These are phyloP conservation scores for Talaromyces rugulosus DNA, from an alignment of 2,329 filamentous ascomycete genomes.

Conservation along the genomic window DNA sequence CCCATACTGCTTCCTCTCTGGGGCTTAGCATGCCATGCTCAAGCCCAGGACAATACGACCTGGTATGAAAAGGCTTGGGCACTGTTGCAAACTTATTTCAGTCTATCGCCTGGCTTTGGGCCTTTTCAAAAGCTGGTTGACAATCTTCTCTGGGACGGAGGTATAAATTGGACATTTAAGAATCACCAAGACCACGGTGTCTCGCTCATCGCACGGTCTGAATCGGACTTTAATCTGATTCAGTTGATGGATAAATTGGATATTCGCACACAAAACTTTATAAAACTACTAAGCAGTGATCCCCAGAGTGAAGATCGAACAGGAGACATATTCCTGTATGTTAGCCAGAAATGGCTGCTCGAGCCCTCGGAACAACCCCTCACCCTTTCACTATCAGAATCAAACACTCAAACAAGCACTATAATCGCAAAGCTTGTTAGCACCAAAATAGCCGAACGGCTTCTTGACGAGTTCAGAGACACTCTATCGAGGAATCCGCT, in stretches of 20 bases:
- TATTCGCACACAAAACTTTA: slow-evolving; percentile 33
- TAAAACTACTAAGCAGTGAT: slow-evolving; percentile 33
- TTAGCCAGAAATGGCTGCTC: slow-evolving; percentile 40
- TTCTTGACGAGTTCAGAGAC: slow-evolving; percentile 41
- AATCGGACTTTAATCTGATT: slow-evolving; percentile 24
- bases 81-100: slow-evolving; percentile 38
- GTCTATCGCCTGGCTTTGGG: slow-evolving; percentile 32
- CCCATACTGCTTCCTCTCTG: slow-evolving; percentile 40
- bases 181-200: slow-evolving; percentile 21
- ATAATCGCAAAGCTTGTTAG: slow-evolving; percentile 35
- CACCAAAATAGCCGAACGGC: slow-evolving; percentile 39
- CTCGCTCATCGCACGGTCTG: slow-evolving; percentile 23
- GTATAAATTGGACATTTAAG: slow-evolving; percentile 33
- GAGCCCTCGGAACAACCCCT: slow-evolving; percentile 16
- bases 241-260: slow-evolving; percentile 32
- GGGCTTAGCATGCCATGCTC: slow-evolving; percentile 36
- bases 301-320: slow-evolving; percentile 37
- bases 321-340: slow-evolving; percentile 39
- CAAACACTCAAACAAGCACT: slow-evolving; percentile 20
- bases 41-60: slow-evolving; percentile 19
- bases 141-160: slow-evolving; percentile 38
- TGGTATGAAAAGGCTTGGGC: slow-evolving; percentile 28
- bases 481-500: slow-evolving; percentile 37
- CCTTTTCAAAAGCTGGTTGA: slow-evolving; percentile 37
- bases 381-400: slow-evolving; percentile 14